Conservation (phyloP, 352 stramenopile genomes). For the Plasmopara halstedii region DNA sequence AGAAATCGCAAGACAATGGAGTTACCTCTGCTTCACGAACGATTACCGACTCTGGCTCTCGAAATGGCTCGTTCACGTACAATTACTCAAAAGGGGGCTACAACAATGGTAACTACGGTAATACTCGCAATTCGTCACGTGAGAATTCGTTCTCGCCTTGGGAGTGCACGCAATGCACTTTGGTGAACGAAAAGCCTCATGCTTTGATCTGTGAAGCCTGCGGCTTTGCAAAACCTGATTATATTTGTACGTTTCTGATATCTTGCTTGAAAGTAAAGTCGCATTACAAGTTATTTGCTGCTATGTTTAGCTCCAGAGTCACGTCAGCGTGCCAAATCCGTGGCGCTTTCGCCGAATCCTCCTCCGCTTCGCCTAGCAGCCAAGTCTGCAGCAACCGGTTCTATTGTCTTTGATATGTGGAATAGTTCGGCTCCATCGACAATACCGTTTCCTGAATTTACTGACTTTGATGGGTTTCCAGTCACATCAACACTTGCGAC, state of each 20-base stretch:
- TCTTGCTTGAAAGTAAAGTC: not conserved
- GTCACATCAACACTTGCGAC: slow-evolving; percentile 2
- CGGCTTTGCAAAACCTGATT: slow-evolving; percentile 47
- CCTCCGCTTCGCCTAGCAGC: slow-evolving; percentile 5
- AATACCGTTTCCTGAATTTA: slow-evolving; percentile 19
- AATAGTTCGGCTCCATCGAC: slow-evolving; percentile 8
- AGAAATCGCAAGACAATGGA: slow-evolving; percentile 19
- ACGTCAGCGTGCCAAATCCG: slow-evolving; percentile 37
- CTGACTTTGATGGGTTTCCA: slow-evolving; percentile 18
- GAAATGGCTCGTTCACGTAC: slow-evolving; percentile 37
- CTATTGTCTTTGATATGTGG: slow-evolving; percentile 23
- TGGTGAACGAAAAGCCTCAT: slow-evolving; percentile 72
- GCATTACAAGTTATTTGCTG: not conserved
- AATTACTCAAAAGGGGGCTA: slow-evolving; percentile 25
- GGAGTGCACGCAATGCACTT: slow-evolving; percentile 63
- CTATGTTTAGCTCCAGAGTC: slow-evolving; percentile 33
- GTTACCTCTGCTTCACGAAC: slow-evolving; percentile 22
- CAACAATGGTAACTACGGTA: not conserved
- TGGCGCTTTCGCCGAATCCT: slow-evolving; percentile 19
- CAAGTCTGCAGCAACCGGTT: slow-evolving; percentile 14
- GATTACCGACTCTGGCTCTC: slow-evolving; percentile 11
- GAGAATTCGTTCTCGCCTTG: slow-evolving; percentile 58
- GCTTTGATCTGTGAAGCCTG: slow-evolving; percentile 72
- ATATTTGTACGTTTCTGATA: slow-evolving; percentile 37
- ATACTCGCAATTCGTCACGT: slow-evolving; percentile 29